phyloP scores from a whole-genome alignment of 805 yeast species.

The Yarrowia phangngaensis region DNA sequence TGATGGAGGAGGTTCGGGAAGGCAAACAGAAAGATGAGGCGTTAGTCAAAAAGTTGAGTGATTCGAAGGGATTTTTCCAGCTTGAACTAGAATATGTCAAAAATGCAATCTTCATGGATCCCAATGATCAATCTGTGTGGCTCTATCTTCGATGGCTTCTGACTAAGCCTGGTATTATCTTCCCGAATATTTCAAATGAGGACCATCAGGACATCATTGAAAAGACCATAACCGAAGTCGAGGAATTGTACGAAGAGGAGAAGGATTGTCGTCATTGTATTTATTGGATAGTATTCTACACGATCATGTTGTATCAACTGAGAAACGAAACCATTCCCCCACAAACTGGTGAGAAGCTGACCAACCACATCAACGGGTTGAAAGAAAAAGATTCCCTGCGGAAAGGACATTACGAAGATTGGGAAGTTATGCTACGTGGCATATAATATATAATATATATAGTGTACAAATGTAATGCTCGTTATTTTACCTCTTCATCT shows the following conservation, averaged over 20 bases:
- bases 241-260: slow-evolving; percentile 70
- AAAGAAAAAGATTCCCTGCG: slow-evolving; percentile 36
- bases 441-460: not conserved
- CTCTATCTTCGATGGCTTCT: slow-evolving; percentile 78
- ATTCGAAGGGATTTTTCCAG: slow-evolving; percentile 42
- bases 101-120: slow-evolving; percentile 87
- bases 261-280: slow-evolving; percentile 72
- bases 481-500: slow-evolving; percentile 29
- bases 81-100: slow-evolving; percentile 66
- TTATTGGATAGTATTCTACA: slow-evolving; percentile 52
- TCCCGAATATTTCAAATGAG: slow-evolving; percentile 35
- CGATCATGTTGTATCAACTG: slow-evolving; percentile 29
- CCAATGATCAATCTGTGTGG: slow-evolving; percentile 94
- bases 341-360: slow-evolving; percentile 37
- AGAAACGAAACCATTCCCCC: slow-evolving; percentile 26
- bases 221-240: slow-evolving; percentile 48
- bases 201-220: slow-evolving; percentile 44
- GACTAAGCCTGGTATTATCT: slow-evolving; percentile 37
- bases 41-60: slow-evolving; percentile 30
- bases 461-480: not conserved
- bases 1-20: slow-evolving; percentile 40
- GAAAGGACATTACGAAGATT: slow-evolving; percentile 32
- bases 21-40: slow-evolving; percentile 31
- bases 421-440: too few relatives aligned
- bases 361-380: slow-evolving; percentile 38